Base-by-base conservation (phyloP, 805 yeast species). In the Ogataea paraovalis region DNA sequence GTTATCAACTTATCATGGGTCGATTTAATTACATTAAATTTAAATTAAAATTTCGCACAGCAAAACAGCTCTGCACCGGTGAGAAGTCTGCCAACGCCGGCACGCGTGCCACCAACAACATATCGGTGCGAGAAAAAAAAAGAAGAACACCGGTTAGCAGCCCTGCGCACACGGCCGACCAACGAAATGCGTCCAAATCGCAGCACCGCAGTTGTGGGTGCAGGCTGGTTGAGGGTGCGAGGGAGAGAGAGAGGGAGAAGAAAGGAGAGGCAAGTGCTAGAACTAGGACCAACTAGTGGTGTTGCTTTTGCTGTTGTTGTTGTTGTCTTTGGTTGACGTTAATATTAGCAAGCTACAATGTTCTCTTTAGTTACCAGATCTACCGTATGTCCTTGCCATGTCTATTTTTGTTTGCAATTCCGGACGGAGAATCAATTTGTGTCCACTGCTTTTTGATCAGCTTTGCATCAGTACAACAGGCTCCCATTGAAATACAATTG, bases 381-480 rank as follows among this genome's bases (percentile, higher is more conserved):
- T 45, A 45, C 61, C 45, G 63, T 59, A 59, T 40, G 61, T 55
- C 27, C 39, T 44, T 27, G 36, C 16, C n/a, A n/a, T n/a, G n/a
- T 13, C n/a, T 19, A 21, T n/a, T 16, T 16, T 33, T n/a, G 16
- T 16, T 40, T 30, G 16, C 34, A 30, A 30, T 30, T 30, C 13
- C 12, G 34, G 16, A 30, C n/a, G 28, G 34, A 30, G 16, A 30
- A 30, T 30, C 14, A 5, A 14, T 30, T 30, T 14, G 34, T 30
- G 16, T 30, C 28, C 10, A 7, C 10, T 10, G 10, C 28, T 10
- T 25, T 25, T 25, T n/a, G n/a, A n/a, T n/a, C n/a, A n/a, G n/a
- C n/a, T n/a, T n/a, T n/a, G n/a, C n/a, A n/a, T n/a, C n/a, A n/a
- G n/a, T n/a, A n/a, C n/a, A n/a, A n/a, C n/a, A n/a, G n/a, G n/a